Evolutionary conservation across 768 basidiomycete genomes (phyloP), one percentile per base, ranked within the genome.

Genomic region (Cystobasidium tubakii): DNA sequence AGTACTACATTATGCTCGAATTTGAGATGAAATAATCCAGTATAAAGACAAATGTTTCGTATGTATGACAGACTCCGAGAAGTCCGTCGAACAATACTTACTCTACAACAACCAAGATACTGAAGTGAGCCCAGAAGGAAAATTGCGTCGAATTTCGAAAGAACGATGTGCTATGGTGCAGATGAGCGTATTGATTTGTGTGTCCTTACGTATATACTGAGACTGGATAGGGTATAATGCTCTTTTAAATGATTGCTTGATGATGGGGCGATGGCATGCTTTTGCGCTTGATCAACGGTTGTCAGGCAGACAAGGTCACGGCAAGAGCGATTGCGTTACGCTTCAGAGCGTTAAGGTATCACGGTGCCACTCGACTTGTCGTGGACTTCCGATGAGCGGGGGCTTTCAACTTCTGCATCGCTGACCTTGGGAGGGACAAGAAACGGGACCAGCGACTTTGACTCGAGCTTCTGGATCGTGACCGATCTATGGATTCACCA

Each of bases 361-460:
- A 50, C 46, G 46, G 46, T 17, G 17, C 57, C 6, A 13, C 57
- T 25, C 57, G 12, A 29, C 57, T 60, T 31, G 53, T 19, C 21
- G 23, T 34, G 6, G 57, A 60, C 23, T 31, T 60, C 29, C 57
- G 57, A 6, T 25, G 57, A 27, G 57, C 57, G 13, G 57, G 57
- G 1, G 57, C 23, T 34, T 60, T 60, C 57, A 60, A 15, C 33
- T 60, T 60, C 27, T 60, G 57, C 57, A 60, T 60, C 33, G 57
- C 57, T 29, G 57, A 60, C 13, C 57, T 12, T 3, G 57, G 57
- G 2, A 60, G 27, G 21, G 57, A 60, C 25, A 60, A 21, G 12
- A 60, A 60, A 21, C 57, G 57, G 29, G 57, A 60, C 57, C 57
- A 60, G 13, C 57, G 25, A 31, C 57, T 60, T 60, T 60, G 57